A percentile compares a stretch with the other conserved stretches of the same genome.
phyloP scores from a whole-genome alignment of 2,329 filamentous ascomycete genomes.

The Zymoseptoria ardabiliae region DNA sequence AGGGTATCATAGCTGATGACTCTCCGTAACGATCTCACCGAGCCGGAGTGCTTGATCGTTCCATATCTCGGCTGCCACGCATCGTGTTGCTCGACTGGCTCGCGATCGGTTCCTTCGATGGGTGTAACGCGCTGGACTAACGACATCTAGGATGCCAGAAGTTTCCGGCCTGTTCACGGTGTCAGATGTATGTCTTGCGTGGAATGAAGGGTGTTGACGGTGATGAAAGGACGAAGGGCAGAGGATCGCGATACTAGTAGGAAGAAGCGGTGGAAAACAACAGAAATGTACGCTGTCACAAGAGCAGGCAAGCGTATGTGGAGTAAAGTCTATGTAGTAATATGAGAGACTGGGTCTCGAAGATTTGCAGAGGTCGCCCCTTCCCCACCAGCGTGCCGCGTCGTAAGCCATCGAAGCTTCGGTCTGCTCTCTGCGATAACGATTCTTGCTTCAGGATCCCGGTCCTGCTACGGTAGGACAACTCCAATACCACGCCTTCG shows the following conservation, averaged over 20 bases:
- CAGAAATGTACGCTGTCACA: not conserved
- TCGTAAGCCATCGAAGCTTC: not conserved
- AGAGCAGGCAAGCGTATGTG: not conserved
- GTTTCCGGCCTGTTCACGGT: conserved; percentile 1
- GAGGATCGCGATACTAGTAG: not conserved
- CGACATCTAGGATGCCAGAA: conserved; percentile 35
- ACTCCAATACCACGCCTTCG: not conserved
- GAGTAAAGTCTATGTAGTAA: too few relatives aligned
- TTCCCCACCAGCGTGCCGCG: not conserved
- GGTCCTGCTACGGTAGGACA: not conserved
- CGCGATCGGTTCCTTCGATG: conserved; percentile 43
- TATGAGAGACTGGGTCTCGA: not conserved
- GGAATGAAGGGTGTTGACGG: not conserved
- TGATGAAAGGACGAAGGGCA: not conserved
- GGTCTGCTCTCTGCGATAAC: not conserved
- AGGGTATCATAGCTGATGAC: conserved; percentile 45
- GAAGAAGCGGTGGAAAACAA: conserved; percentile 2
- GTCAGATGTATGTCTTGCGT: too few relatives aligned
- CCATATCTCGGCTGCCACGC: conserved; percentile 16
- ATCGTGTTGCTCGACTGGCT: conserved; percentile 21
- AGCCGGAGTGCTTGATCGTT: conserved; percentile 17
- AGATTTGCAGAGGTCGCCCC: not conserved
- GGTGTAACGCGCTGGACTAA: conserved; percentile 46
- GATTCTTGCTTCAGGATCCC: not conserved
- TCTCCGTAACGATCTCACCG: conserved; percentile 31